Evolutionary conservation across 2,329 filamentous ascomycete genomes (phyloP).

Genomic region (Beauveria rudraprayagi): DNA sequence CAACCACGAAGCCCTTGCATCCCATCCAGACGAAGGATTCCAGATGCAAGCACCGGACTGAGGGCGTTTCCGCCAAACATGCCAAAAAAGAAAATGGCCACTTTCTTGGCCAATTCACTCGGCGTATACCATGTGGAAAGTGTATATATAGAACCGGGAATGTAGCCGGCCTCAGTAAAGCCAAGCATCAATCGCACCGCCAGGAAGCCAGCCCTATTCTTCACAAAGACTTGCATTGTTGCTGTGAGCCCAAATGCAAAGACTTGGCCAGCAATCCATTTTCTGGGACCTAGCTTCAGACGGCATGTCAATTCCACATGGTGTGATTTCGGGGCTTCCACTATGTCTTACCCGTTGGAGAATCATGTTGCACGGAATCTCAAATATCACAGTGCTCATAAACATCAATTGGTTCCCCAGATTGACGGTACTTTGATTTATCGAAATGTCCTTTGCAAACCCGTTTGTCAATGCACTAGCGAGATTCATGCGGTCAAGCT

Average conservation of each 20-base stretch:
- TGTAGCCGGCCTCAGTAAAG: conserved; percentile 42
- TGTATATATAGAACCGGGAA: conserved; percentile 42
- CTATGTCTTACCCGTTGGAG: conserved; percentile 22
- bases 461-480: conserved; percentile 41
- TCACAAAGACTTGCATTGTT: conserved; percentile 35
- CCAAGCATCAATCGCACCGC: conserved; percentile 36
- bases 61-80: conserved; percentile 45
- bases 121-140: conserved; percentile 43
- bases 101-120: conserved; percentile 35
- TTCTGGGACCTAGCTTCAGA: conserved; percentile 33
- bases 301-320: neutral
- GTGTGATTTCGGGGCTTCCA: neutral
- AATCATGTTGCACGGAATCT: conserved; percentile 44
- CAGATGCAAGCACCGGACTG: conserved; percentile 39
- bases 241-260: conserved; percentile 40
- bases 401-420: conserved; percentile 47
- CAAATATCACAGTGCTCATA: conserved; percentile 39
- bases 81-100: conserved; percentile 45
- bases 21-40: conserved; percentile 37
- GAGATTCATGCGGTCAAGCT: conserved; percentile 45
- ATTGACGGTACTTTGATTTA: conserved; percentile 40
- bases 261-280: conserved; percentile 42
- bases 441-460: conserved; percentile 33
- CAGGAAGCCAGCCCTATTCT: conserved; percentile 35
- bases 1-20: conserved; percentile 34